A percentile compares a stretch with the other conserved stretches of the same genome.
Evolutionary conservation across 2,329 filamentous ascomycete species (phyloP).

Genomic region (Ophiostoma australiae): DNA sequence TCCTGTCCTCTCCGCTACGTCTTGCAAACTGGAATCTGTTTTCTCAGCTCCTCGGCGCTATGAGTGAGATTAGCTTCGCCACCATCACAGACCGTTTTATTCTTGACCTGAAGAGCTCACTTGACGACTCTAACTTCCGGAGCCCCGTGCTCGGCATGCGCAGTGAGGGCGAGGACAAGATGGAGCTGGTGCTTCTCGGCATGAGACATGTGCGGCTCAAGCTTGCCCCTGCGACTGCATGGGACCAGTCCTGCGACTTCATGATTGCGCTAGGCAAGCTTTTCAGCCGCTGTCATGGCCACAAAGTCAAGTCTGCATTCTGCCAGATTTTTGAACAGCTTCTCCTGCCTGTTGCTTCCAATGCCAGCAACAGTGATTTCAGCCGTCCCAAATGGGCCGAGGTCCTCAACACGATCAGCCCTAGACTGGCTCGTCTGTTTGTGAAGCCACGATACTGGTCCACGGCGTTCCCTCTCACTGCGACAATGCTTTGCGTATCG

Average conservation of each 20-base stretch:
- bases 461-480: conserved; percentile 80
- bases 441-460: conserved; percentile 90
- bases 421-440: conserved; percentile 76
- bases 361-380: conserved; percentile 69
- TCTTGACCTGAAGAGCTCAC: conserved; percentile 69
- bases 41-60: conserved; percentile 85
- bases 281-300: conserved; percentile 80
- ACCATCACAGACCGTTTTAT: conserved; percentile 80
- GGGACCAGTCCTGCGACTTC: conserved; percentile 86
- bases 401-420: conserved; percentile 72
- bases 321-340: conserved; percentile 87
- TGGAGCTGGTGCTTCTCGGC: conserved; percentile 80
- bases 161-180: conserved; percentile 69
- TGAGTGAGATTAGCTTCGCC: conserved; percentile 88
- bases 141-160: conserved; percentile 53
- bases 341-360: conserved; percentile 79
- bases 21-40: conserved; percentile 96
- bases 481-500: conserved; percentile 82
- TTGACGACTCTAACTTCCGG: conserved; percentile 70
- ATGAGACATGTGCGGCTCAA: conserved; percentile 86
- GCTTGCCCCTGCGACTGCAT: conserved; percentile 65
- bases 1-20: conserved; percentile 71
- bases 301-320: conserved; percentile 86
- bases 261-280: conserved; percentile 74
- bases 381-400: conserved; percentile 80